These are phyloP conservation scores for Groenewaldozyma tartarivorans DNA, from an alignment of 805 yeast genomes.

Conservation along the genomic window DNA sequence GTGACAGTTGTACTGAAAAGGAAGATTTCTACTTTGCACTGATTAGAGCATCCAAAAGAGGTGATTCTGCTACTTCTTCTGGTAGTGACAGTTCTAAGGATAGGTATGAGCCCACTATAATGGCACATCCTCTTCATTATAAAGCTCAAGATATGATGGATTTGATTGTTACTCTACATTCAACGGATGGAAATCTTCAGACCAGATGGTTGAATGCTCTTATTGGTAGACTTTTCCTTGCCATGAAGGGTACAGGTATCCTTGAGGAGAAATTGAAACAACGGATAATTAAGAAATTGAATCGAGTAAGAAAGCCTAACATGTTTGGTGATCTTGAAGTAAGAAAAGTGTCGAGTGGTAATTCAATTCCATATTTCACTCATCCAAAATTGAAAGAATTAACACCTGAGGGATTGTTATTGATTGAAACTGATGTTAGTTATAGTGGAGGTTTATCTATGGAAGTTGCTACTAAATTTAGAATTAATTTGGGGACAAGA, in stretches of 20 bases:
- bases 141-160: constrained; percentile 62
- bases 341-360: constrained; percentile 63
- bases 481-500: constrained; percentile 63
- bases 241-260: constrained; percentile 61
- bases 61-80: constrained; percentile 13
- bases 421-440: constrained; percentile 48
- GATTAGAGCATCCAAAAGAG: constrained; percentile 60
- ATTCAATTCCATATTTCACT: constrained; percentile 70
- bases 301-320: constrained; percentile 76
- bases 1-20: constrained; percentile 70
- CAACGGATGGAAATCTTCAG: constrained; percentile 73
- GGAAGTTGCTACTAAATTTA: constrained; percentile 72
- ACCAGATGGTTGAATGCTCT: constrained; percentile 89
- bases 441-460: constrained; percentile 72
- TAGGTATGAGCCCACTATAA: constrained; percentile 44
- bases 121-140: constrained; percentile 68
- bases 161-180: constrained; percentile 66
- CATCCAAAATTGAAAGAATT: constrained; percentile 60
- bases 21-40: constrained; percentile 91
- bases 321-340: constrained; percentile 78
- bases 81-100: neutral
- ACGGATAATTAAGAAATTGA: constrained; percentile 60
- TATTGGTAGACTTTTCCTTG: constrained; percentile 71
- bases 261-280: constrained; percentile 48
- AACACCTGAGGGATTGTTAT: constrained; percentile 70